Evolutionary conservation across 768 basidiomycete genomes (phyloP).

Genomic region (Pulveroboletus sp.): DNA sequence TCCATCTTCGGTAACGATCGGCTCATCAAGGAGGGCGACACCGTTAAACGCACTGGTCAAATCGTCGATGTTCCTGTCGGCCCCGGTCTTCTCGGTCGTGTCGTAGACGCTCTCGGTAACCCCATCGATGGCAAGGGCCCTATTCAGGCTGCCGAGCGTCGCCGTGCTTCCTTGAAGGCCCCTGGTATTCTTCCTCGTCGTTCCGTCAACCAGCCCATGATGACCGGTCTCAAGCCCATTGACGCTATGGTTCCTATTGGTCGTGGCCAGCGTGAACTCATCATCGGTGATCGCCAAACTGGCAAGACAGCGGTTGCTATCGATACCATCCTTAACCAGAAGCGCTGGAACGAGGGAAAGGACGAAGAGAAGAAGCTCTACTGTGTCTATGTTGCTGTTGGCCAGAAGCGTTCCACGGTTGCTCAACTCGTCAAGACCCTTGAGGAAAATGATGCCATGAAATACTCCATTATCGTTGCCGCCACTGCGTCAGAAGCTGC

Average conservation of each 20-base stretch:
- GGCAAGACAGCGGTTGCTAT: conserved; percentile 99
- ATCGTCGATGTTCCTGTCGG: conserved; percentile 99
- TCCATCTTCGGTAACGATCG: conserved; percentile 98
- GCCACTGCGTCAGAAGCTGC: conserved; percentile 99
- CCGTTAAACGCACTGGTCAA: conserved; percentile 99
- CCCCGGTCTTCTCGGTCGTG: conserved; percentile 94
- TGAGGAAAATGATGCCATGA: conserved; percentile 99
- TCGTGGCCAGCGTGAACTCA: conserved; percentile 99
- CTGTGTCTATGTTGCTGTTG: conserved; percentile 99
- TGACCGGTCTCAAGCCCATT: conserved; percentile 99
- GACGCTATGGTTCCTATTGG: conserved; percentile 99
- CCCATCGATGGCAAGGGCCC: conserved; percentile 99
- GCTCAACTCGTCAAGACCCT: conserved; percentile 99
- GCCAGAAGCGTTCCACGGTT: conserved; percentile 99
- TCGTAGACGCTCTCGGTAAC: conserved; percentile 99
- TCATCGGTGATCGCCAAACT: conserved; percentile 99
- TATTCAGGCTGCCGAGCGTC: conserved; percentile 88
- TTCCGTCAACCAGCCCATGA: conserved; percentile 99
- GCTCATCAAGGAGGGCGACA: conserved; percentile 99
- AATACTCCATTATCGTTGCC: conserved; percentile 99
- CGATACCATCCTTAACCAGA: conserved; percentile 99
- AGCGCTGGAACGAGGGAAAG: conserved; percentile 97
- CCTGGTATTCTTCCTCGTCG: conserved; percentile 99
- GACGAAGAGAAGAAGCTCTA: conserved; percentile 98
- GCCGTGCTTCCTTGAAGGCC: conserved; percentile 97